phyloP scores from a whole-genome alignment of 1,139 yeast genomes.

The Suhomyces maxii region DNA sequence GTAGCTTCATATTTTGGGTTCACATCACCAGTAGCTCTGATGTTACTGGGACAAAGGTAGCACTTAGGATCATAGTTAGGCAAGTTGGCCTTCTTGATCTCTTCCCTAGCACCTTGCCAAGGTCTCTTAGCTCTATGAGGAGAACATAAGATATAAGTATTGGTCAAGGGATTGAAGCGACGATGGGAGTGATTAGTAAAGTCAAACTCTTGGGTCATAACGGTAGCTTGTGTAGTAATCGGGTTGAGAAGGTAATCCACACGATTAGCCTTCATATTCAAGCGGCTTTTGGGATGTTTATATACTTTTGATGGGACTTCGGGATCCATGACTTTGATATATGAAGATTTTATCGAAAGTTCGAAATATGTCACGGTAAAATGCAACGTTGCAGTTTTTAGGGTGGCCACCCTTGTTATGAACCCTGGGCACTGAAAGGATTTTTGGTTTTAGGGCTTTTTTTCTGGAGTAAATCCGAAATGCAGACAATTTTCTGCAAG shows the following conservation, averaged over 20 bases:
- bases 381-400: constrained; percentile 19
- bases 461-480: constrained; percentile 2
- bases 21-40: constrained; percentile 61
- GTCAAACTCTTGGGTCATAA: constrained; percentile 39
- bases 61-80: constrained; percentile 67
- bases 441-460: background rate
- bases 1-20: constrained; percentile 63
- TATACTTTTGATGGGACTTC: background rate
- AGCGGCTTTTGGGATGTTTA: background rate
- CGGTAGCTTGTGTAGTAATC: constrained; percentile 10
- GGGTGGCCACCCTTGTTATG: background rate
- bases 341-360: background rate
- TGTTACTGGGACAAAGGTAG: constrained; percentile 73
- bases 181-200: constrained; percentile 64
- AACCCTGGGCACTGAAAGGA: background rate
- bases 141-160: constrained; percentile 66
- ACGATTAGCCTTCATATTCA: constrained; percentile 12
- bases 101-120: constrained; percentile 78
- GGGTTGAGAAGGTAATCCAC: constrained; percentile 27
- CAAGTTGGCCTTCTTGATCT: constrained; percentile 39
- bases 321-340: background rate
- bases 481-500: background rate
- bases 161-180: constrained; percentile 65
- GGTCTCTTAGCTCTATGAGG: constrained; percentile 81
- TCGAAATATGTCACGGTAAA: background rate